Conservation (phyloP, 140 eudicot genomes). For the Flaveria floridana region DNA sequence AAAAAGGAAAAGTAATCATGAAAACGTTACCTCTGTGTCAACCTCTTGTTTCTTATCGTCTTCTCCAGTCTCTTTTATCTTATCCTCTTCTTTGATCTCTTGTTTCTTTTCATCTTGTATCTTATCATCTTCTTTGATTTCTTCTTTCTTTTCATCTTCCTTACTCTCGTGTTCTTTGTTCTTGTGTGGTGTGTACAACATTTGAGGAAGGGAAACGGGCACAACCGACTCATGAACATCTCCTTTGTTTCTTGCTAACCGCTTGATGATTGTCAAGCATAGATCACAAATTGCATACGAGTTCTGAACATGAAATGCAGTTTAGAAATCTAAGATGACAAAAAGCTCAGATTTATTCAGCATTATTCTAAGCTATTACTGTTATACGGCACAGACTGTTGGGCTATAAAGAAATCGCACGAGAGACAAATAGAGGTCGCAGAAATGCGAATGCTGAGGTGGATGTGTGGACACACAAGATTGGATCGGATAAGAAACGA, state of each 20-base stretch:
- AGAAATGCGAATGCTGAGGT: too few species aligned
- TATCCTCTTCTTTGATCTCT: slow-evolving; percentile 22
- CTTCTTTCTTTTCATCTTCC: slow-evolving; percentile 33
- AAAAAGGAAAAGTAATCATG: background rate
- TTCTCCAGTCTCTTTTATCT: slow-evolving; percentile 22
- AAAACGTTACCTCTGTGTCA: slow-evolving; percentile 27
- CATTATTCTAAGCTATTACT: slow-evolving; percentile 8
- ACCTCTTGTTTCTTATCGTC: slow-evolving; percentile 22
- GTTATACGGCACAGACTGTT: too few species aligned
- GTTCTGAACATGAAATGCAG: slow-evolving; percentile 59
- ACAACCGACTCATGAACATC: slow-evolving; percentile 43
- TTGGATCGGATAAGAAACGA: too few species aligned
- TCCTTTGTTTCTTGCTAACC: slow-evolving; percentile 50
- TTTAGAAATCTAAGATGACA: slow-evolving; percentile 22
- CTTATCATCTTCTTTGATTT: slow-evolving; percentile 20
- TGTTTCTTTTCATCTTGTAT: slow-evolving; percentile 20
- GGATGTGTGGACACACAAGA: too few species aligned
- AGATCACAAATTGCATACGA: slow-evolving; percentile 82
- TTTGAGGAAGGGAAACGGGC: slow-evolving; percentile 54
- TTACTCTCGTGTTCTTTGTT: slow-evolving; percentile 50
- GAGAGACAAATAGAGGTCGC: too few species aligned
- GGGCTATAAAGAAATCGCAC: too few species aligned
- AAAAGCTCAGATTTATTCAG: background rate
- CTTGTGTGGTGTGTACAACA: slow-evolving; percentile 55
- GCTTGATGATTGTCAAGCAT: slow-evolving; percentile 63